Evolutionary conservation across 495 filamentous ascomycete species (phyloP).

Genomic region (Ramalina peruviana): DNA sequence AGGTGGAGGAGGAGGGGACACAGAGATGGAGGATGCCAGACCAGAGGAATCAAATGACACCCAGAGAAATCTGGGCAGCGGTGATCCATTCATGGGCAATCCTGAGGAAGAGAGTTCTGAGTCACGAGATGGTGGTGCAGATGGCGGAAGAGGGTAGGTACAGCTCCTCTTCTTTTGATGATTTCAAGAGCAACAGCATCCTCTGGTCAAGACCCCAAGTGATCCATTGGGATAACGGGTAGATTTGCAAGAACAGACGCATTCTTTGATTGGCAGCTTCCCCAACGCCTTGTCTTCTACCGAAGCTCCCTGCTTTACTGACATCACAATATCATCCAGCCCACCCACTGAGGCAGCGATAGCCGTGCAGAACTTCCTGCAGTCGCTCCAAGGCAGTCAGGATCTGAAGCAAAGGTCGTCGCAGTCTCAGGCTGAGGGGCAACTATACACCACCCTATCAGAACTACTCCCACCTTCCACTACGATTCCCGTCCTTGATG

Average conservation of each 20-base stretch:
- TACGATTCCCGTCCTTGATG: conserved; percentile 64
- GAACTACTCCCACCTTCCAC: conserved; percentile 67
- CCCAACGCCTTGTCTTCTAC: not conserved
- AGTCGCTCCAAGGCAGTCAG: conserved; percentile 56
- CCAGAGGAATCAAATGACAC: conserved; percentile 30
- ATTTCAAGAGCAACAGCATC: not conserved
- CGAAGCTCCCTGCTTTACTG: not conserved
- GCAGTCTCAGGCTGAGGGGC: conserved; percentile 33
- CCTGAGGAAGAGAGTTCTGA: conserved; percentile 78
- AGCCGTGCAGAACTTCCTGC: conserved; percentile 74
- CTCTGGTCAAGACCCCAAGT: too few relatives aligned
- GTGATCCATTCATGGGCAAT: conserved; percentile 40
- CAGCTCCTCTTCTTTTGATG: conserved; percentile 25
- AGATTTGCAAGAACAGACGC: not conserved
- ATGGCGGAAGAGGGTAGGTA: conserved; percentile 99
- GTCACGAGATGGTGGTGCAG: conserved; percentile 79
- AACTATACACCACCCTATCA: conserved; percentile 68
- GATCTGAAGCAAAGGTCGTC: conserved; percentile 19
- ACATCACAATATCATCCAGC: not conserved
- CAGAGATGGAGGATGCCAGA: conserved; percentile 78
- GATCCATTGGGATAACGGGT: too few relatives aligned
- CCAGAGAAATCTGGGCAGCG: conserved; percentile 12
- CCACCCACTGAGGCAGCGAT: conserved; percentile 36
- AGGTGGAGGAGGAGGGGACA: conserved; percentile 50
- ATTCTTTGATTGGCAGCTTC: not conserved